phyloP scores from a whole-genome alignment of 1,284 basidiomycete species.

The Moniliella sp. region DNA sequence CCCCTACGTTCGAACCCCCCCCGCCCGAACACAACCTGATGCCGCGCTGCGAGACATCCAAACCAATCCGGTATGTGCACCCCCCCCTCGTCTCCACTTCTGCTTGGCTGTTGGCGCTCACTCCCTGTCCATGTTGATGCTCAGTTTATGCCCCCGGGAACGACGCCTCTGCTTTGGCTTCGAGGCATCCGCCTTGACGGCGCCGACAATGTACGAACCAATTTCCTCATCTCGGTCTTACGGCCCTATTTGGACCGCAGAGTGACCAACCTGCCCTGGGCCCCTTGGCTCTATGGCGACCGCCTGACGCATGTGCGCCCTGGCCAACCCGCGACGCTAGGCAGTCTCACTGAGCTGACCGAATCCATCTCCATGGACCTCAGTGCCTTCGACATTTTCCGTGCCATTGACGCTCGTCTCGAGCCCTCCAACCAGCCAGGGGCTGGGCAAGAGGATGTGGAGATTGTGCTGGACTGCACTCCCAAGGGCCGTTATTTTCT shows the following conservation, averaged over 20 bases:
- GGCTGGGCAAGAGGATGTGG: neutral
- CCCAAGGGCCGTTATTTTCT: conserved; percentile 51
- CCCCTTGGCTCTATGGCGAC: neutral
- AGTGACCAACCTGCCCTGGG: neutral
- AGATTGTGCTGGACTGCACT: neutral
- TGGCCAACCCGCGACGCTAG: neutral
- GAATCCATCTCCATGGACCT: neutral
- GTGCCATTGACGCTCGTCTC: neutral
- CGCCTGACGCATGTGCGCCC: neutral
- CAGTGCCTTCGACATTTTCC: neutral
- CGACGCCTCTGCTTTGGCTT: neutral
- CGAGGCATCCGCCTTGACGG: neutral
- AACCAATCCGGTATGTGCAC: too few relatives aligned
- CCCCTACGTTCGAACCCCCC: too few relatives aligned
- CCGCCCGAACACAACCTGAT: too few relatives aligned
- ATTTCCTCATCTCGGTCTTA: neutral
- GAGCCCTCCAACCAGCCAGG: neutral
- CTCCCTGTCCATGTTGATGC: too few relatives aligned
- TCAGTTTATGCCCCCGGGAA: too few relatives aligned
- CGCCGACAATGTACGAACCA: neutral
- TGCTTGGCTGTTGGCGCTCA: too few relatives aligned
- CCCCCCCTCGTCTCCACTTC: too few relatives aligned
- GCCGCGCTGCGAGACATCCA: too few relatives aligned
- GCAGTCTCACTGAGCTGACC: neutral
- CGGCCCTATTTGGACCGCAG: neutral